These are phyloP conservation scores for Cubamyces sp. DNA, from an alignment of 768 basidiomycete genomes.

Conservation along the genomic window DNA sequence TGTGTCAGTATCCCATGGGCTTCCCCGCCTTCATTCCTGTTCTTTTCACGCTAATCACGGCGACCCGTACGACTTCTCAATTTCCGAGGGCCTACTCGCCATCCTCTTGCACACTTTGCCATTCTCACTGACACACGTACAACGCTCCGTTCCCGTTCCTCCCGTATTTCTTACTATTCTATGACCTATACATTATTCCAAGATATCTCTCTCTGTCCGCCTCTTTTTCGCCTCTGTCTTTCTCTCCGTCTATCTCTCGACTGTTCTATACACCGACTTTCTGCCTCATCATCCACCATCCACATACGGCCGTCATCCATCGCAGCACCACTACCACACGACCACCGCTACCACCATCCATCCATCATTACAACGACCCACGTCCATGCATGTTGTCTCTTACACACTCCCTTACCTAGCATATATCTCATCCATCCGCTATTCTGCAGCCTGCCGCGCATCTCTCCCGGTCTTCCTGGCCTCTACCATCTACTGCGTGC, in stretches of 20 bases:
- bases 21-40: not conserved
- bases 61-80: not conserved
- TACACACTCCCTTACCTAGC: too few species aligned
- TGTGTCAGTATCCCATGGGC: not conserved
- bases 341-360: too few species aligned
- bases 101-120: not conserved
- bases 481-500: too few species aligned
- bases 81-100: not conserved
- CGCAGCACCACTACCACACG: too few species aligned
- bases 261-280: not conserved
- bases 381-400: too few species aligned
- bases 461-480: too few species aligned
- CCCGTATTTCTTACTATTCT: not conserved
- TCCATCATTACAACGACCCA: too few species aligned
- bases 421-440: too few species aligned
- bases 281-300: not conserved
- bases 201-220: not conserved
- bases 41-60: not conserved
- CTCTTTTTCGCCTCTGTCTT: not conserved
- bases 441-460: too few species aligned
- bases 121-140: not conserved
- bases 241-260: not conserved
- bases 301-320: not conserved
- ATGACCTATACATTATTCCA: conserved; percentile 12
- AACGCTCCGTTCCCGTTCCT: not conserved